A percentile compares a stretch with the other conserved stretches of the same genome.
Conservation (phyloP, 2,329 filamentous ascomycete species). For the Alternaria sp. region DNA sequence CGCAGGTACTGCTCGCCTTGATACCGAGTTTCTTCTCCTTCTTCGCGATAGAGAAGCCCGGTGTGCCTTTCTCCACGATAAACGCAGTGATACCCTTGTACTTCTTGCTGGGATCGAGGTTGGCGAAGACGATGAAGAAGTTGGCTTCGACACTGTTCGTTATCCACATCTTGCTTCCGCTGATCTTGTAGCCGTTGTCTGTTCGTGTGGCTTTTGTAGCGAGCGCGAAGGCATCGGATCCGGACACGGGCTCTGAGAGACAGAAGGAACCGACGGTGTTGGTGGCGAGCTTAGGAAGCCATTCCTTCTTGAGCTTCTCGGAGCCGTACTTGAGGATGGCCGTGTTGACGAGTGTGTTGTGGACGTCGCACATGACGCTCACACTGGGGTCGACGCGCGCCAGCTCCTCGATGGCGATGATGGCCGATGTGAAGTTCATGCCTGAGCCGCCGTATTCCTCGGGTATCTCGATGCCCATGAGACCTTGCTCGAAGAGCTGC, state of each 20-base stretch:
- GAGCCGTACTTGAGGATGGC: conserved; percentile 86
- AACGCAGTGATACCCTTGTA: conserved; percentile 98
- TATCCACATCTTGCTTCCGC: conserved; percentile 99
- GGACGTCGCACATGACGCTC: conserved; percentile 92
- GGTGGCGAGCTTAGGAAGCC: conserved; percentile 87
- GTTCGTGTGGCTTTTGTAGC: conserved; percentile 89
- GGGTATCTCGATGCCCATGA: conserved; percentile 97
- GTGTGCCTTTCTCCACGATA: conserved; percentile 85
- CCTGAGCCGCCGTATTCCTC: conserved; percentile 96
- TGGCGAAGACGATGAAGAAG: conserved; percentile 98
- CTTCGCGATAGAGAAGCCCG: conserved; percentile 94
- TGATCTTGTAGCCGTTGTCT: conserved; percentile 81
- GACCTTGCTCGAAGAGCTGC: conserved; percentile 93
- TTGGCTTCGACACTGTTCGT: conserved; percentile 94
- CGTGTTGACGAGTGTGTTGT: conserved; percentile 98
- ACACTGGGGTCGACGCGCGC: conserved; percentile 93
- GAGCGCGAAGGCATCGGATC: conserved; percentile 94
- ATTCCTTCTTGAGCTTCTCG: conserved; percentile 78
- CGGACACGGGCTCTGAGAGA: conserved; percentile 88
- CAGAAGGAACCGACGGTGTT: conserved; percentile 90
- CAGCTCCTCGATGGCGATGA: conserved; percentile 96
- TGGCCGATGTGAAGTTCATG: conserved; percentile 98
- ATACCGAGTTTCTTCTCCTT: conserved; percentile 99
- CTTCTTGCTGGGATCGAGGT: conserved; percentile 87
- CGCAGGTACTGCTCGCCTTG: conserved; percentile 92